These are phyloP conservation scores for Parachlorella kessleri DNA, from an alignment of 139 green algal species.

Conservation along the genomic window DNA sequence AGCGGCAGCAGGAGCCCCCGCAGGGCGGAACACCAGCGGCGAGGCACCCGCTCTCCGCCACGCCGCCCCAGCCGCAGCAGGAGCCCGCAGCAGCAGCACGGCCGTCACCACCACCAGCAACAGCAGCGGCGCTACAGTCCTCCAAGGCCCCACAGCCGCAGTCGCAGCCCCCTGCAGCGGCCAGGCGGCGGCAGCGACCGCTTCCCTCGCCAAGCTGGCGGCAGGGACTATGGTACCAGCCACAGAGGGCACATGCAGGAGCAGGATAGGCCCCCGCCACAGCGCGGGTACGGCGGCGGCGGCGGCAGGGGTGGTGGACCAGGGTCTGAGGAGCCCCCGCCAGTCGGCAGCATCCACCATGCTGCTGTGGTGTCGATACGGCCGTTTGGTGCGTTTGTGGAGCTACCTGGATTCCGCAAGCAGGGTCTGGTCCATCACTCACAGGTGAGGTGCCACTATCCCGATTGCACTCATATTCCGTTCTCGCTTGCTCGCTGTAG, in stretches of 20 bases:
- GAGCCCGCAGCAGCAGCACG: not conserved
- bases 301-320: not conserved
- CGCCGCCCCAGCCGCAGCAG: not conserved
- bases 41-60: not conserved
- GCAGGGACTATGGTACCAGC: too few species aligned
- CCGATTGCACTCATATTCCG: too few species aligned
- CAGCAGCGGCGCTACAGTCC: too few species aligned
- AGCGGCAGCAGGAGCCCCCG: not conserved
- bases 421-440: constrained; percentile 52
- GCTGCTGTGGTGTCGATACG: constrained; percentile 48
- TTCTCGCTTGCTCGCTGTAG: too few species aligned
- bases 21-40: not conserved
- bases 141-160: too few species aligned
- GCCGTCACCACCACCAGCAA: too few species aligned
- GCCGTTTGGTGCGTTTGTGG: constrained; percentile 58
- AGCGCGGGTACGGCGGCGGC: too few species aligned
- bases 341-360: constrained; percentile 51
- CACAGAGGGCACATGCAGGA: too few species aligned
- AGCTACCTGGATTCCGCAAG: constrained; percentile 34
- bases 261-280: too few species aligned
- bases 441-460: constrained; percentile 15
- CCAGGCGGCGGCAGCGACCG: not conserved
- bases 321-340: constrained; percentile 25
- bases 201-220: too few species aligned
- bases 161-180: not conserved